A percentile compares a stretch with the other conserved stretches of the same genome.
These are phyloP conservation scores for Fragaria vesca DNA, from an alignment of 306 rosid genomes.

Conservation along the genomic window DNA sequence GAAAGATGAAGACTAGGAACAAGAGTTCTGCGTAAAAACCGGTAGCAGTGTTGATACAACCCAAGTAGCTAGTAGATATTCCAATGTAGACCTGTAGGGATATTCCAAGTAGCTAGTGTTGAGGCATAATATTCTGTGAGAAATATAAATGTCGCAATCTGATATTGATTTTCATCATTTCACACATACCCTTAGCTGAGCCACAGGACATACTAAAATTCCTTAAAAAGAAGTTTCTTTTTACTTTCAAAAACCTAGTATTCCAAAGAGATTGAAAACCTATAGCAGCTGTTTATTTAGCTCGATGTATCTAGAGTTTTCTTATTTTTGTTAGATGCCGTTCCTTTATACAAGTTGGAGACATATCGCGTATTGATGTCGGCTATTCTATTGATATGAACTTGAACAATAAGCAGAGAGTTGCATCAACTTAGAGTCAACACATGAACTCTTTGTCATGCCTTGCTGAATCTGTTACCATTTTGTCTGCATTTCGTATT, in stretches of 20 bases:
- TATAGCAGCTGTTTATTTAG: background rate
- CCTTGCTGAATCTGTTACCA: background rate
- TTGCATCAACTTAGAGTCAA: background rate
- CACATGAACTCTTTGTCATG: background rate
- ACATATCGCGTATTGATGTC: background rate
- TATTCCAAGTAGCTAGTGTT: no score
- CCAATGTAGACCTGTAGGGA: background rate
- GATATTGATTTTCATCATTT: background rate
- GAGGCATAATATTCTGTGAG: background rate
- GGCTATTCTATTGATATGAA: background rate
- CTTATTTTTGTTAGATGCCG: background rate
- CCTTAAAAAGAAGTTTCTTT: background rate
- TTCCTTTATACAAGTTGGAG: background rate
- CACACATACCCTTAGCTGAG: background rate
- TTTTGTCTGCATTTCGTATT: background rate
- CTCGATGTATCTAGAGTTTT: background rate
- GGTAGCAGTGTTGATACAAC: conserved; percentile 8
- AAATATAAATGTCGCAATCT: background rate
- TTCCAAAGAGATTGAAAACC: background rate
- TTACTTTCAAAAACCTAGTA: background rate
- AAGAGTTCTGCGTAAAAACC: conserved; percentile 17
- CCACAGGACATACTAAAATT: background rate
- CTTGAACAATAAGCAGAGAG: background rate
- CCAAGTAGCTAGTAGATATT: background rate
- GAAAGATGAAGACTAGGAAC: conserved; percentile 57